A percentile compares a stretch with the other conserved stretches of the same genome.
These are phyloP conservation scores for Apiotrichum laibachii DNA, from an alignment of 1,284 basidiomycete genomes.

Conservation along the genomic window DNA sequence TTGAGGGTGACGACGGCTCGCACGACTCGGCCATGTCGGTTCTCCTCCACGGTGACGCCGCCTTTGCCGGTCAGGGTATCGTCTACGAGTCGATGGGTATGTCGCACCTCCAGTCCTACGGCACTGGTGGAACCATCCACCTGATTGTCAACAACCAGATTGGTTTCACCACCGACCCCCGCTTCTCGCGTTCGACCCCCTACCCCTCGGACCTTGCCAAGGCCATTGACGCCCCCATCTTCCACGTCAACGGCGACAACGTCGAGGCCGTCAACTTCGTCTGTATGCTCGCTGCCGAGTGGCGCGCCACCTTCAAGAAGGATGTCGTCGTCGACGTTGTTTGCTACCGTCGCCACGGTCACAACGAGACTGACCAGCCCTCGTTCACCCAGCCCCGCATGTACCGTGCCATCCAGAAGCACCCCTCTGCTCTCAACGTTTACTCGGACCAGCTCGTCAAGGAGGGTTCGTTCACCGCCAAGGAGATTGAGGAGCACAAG, in stretches of 20 bases:
- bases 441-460: constrained; percentile 89
- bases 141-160: constrained; percentile 99
- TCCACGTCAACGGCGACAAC: constrained; percentile 99
- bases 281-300: constrained; percentile 96
- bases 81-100: constrained; percentile 99
- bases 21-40: constrained; percentile 87
- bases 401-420: constrained; percentile 96
- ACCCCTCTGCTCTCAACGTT: constrained; percentile 85
- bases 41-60: constrained; percentile 95
- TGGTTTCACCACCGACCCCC: constrained; percentile 98
- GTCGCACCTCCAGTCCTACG: constrained; percentile 91
- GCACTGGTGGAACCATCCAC: constrained; percentile 97
- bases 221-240: constrained; percentile 96
- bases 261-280: constrained; percentile 98
- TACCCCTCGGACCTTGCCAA: constrained; percentile 99
- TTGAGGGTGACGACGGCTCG: constrained; percentile 77
- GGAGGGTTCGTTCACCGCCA: constrained; percentile 90
- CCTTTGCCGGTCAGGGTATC: constrained; percentile 96
- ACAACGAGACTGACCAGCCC: constrained; percentile 99
- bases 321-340: constrained; percentile 98
- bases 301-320: constrained; percentile 97
- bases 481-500: constrained; percentile 97
- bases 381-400: constrained; percentile 98
- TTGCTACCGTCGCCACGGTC: constrained; percentile 97
- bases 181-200: constrained; percentile 94